phyloP scores from a whole-genome alignment of 352 stramenopile species.

The Globisporangium iwayamae region DNA sequence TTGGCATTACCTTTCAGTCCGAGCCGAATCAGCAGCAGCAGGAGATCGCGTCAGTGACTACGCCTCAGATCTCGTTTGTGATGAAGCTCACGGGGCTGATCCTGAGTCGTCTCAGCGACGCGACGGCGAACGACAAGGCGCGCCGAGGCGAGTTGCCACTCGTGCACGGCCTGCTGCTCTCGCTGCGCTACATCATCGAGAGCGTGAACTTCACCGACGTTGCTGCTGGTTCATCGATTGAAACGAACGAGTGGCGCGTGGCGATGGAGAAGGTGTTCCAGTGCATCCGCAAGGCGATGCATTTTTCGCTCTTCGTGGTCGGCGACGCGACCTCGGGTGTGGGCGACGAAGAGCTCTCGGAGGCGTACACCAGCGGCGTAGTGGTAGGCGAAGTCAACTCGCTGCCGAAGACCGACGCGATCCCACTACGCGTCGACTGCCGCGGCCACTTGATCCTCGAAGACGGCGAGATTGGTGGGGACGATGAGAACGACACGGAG shows the following conservation, averaged over 20 bases:
- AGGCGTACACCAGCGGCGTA: conserved; percentile 49
- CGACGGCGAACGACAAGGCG: conserved; percentile 29
- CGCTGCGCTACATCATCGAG: conserved; percentile 75
- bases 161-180: conserved; percentile 74
- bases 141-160: conserved; percentile 55
- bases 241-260: conserved; percentile 32
- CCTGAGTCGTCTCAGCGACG: conserved; percentile 31
- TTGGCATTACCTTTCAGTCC: conserved; percentile 28
- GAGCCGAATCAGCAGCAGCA: neutral
- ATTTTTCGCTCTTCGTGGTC: conserved; percentile 61
- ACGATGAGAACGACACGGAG: conserved; percentile 47
- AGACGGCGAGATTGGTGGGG: conserved; percentile 30
- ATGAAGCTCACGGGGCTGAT: conserved; percentile 56
- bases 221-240: conserved; percentile 10
- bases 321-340: conserved; percentile 68
- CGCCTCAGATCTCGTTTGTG: conserved; percentile 44
- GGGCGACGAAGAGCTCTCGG: conserved; percentile 59
- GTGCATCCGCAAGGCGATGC: conserved; percentile 58
- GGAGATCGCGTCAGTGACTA: conserved; percentile 7
- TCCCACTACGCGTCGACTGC: conserved; percentile 73
- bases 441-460: conserved; percentile 76
- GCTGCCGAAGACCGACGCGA: conserved; percentile 40
- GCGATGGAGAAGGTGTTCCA: conserved; percentile 48
- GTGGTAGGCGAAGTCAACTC: conserved; percentile 68
- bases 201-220: conserved; percentile 42